phyloP scores from a whole-genome alignment of 1,284 basidiomycete species.

The Rhizoctonia solani region DNA sequence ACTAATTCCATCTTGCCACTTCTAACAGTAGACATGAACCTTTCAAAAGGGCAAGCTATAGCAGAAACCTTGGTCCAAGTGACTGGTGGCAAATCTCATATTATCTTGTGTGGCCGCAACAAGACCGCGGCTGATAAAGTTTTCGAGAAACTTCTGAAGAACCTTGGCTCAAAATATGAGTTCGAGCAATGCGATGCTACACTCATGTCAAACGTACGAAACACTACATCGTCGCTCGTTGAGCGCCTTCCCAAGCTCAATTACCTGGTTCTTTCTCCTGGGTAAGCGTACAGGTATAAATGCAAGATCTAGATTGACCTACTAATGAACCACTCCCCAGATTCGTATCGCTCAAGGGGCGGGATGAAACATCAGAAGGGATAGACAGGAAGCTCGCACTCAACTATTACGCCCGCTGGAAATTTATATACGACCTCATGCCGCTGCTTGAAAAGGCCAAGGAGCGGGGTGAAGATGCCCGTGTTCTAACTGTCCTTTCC shows the following conservation, averaged over 20 bases:
- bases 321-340: background rate
- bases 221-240: slow-evolving; percentile 43
- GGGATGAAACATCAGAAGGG: slow-evolving; percentile 53
- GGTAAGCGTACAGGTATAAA: slow-evolving; percentile 21
- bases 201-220: slow-evolving; percentile 52
- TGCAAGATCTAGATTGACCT: too few species aligned
- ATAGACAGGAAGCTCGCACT: slow-evolving; percentile 55
- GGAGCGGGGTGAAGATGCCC: slow-evolving; percentile 50
- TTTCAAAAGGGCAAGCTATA: slow-evolving; percentile 21
- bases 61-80: slow-evolving; percentile 27
- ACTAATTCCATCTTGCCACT: background rate
- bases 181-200: slow-evolving; percentile 54
- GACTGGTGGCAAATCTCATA: slow-evolving; percentile 48
- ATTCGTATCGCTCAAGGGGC: slow-evolving; percentile 47
- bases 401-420: slow-evolving; percentile 51
- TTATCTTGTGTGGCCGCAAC: slow-evolving; percentile 56
- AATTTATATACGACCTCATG: slow-evolving; percentile 52
- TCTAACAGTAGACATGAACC: background rate
- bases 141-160: slow-evolving; percentile 45
- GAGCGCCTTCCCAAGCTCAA: slow-evolving; percentile 46
- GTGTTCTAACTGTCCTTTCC: slow-evolving; percentile 50
- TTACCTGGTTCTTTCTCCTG: slow-evolving; percentile 50
- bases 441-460: slow-evolving; percentile 49
- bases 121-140: slow-evolving; percentile 47
- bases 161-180: slow-evolving; percentile 45